phyloP scores from a whole-genome alignment of 2,329 filamentous ascomycete species.

The Diaporthe sp. region DNA sequence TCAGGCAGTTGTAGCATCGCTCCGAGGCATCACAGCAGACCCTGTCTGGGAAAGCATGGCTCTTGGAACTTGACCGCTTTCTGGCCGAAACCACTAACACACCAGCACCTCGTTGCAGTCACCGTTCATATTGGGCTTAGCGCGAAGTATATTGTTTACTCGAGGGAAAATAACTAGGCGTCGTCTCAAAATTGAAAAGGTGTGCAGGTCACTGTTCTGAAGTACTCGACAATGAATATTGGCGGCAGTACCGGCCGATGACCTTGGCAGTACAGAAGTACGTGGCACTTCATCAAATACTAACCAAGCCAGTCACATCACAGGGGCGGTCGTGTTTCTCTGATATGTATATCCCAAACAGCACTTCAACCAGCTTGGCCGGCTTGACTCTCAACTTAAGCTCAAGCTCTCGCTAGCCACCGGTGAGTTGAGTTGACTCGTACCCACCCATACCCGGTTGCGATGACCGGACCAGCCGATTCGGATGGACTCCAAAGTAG shows the following conservation, averaged over 20 bases:
- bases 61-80: background rate
- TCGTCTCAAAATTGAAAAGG: background rate
- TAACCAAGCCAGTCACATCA: background rate
- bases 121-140: background rate
- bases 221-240: background rate
- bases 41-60: background rate
- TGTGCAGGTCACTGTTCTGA: background rate
- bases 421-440: conserved; percentile 1
- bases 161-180: too few species aligned
- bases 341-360: conserved; percentile 3
- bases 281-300: background rate
- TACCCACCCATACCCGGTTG: background rate
- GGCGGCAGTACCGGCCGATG: background rate
- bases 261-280: background rate
- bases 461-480: background rate
- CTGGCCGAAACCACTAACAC: background rate
- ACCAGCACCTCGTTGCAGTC: background rate
- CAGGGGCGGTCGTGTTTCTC: background rate
- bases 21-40: background rate
- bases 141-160: background rate
- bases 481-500: background rate
- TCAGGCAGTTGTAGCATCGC: background rate
- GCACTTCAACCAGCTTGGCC: background rate
- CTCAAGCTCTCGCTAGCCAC: conserved; percentile 17
- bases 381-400: conserved; percentile 3